Evolutionary conservation across 2,329 filamentous ascomycete species (phyloP).

Genomic region (Colletotrichum sp.): DNA sequence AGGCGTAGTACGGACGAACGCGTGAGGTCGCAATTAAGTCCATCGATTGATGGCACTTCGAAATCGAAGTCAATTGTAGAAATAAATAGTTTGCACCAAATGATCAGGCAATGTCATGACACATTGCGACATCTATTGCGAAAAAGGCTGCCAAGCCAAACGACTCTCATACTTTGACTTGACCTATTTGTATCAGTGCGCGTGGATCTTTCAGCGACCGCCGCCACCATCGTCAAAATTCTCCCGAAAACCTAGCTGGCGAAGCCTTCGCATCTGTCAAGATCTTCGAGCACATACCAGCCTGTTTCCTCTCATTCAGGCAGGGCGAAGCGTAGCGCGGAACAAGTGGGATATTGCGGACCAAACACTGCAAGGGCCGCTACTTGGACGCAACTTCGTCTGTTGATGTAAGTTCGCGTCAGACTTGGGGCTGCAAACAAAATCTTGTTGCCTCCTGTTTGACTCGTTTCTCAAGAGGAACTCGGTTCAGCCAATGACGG

Average conservation of each 20-base stretch:
- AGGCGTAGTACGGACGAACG: background rate
- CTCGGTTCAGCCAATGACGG: background rate
- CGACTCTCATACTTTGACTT: background rate
- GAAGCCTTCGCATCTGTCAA: background rate
- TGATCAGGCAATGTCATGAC: background rate
- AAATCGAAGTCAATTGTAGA: background rate
- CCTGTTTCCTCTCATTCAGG: background rate
- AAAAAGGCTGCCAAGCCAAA: background rate
- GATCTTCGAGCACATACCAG: background rate
- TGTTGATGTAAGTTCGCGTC: background rate
- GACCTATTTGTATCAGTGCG: background rate
- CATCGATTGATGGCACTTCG: background rate
- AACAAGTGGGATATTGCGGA: background rate
- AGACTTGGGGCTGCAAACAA: background rate
- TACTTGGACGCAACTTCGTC: background rate
- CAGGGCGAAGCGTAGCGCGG: background rate
- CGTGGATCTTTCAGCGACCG: background rate
- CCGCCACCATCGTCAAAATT: background rate
- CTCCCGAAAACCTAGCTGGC: background rate
- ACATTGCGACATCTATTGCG: background rate
- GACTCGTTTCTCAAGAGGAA: background rate
- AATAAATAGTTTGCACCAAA: background rate
- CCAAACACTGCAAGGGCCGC: background rate
- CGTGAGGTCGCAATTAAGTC: background rate
- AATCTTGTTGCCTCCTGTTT: background rate